A percentile compares a stretch with the other conserved stretches of the same genome.
These are phyloP conservation scores for Pterocarpus santalinus DNA, from an alignment of 306 rosid species.

Conservation along the genomic window DNA sequence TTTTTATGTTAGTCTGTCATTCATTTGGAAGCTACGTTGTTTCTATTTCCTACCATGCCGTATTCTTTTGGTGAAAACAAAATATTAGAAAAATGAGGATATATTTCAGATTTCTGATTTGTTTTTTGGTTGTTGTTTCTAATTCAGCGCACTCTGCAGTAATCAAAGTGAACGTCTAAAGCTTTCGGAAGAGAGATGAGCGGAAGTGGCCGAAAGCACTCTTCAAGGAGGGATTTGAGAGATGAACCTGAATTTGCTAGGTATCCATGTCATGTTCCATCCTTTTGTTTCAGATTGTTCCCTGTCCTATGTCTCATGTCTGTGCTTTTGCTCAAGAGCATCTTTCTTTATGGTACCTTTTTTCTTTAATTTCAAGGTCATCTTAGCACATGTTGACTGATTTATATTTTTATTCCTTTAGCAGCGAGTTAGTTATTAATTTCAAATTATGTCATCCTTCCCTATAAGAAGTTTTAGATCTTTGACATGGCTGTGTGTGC, in stretches of 20 bases:
- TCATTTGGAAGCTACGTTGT: conserved; percentile 19
- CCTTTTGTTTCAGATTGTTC: conserved; percentile 21
- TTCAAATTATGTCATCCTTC: not conserved
- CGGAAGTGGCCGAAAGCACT: conserved; percentile 76
- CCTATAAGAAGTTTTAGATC: conserved; percentile 31
- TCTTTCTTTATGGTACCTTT: conserved; percentile 5
- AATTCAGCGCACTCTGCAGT: conserved; percentile 54
- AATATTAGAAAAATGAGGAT: not conserved
- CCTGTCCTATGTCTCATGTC: not conserved
- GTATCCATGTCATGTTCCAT: conserved; percentile 2
- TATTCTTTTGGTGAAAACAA: conserved; percentile 28
- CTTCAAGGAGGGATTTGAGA: conserved; percentile 83
- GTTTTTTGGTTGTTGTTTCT: conserved; percentile 38
- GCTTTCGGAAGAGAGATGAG: conserved; percentile 66
- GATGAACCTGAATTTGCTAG: conserved; percentile 66
- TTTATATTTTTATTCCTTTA: conserved; percentile 20
- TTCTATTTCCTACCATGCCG: conserved; percentile 34
- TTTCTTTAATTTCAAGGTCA: conserved; percentile 19
- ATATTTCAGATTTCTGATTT: conserved; percentile 38
- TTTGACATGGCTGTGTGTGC: conserved; percentile 41
- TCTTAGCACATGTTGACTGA: conserved; percentile 5
- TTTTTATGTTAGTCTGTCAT: not conserved
- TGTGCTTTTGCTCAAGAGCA: conserved; percentile 17
- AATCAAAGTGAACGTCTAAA: conserved; percentile 48
- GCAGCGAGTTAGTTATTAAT: conserved; percentile 18